Base-by-base conservation (phyloP, 805 yeast genomes). In the Ogataea nonfermentans region DNA sequence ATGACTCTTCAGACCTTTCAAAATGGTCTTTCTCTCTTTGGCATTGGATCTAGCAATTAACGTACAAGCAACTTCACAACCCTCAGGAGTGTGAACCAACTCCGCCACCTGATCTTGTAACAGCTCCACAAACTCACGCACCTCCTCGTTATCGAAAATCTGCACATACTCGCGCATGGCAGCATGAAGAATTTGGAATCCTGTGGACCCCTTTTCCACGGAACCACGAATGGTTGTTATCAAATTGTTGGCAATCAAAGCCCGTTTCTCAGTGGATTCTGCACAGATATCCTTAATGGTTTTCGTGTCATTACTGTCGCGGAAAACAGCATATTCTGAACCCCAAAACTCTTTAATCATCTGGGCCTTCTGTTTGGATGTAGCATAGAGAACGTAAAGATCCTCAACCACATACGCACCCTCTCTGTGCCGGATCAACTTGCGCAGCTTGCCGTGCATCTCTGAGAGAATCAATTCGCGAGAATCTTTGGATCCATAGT, bases 371-470 rank as follows among this genome's bases (percentile, higher is more conserved):
- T 91, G 98, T 47, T 81, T 86, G 22, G 83, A 75, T 16, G 88
- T 78, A 9, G 96, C 79, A 63, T 90, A 91, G 41, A 89, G 76
- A 16, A 87, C 86, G 59, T 72, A 91, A 56, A 87, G 71, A 71
- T 91, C 99, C 66, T 91, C 98, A 49, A 90, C 89, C 27, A 91
- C 98, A 56, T 91, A 89, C 10, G 98, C 98, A 66, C 97, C 99
- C 72, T 91, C 98, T 68, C 85, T 83, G 67, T 91, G 97, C 71
- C 95, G 81, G 93, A 91, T 88, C 43, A 91, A 71, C 65, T 88
- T 91, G 62, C 96, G 76, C 56, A 87, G 76, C 53, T 82, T 81
- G 35, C 99, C 99, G 57, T 89, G 95, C 50, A 91, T 73, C 66
- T 89, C 96, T 56, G 82, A 74, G 41, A 90, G 73, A 41, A 91